Evolutionary conservation across 2,329 filamentous ascomycete species (phyloP), one percentile per base, ranked within the genome.

Genomic region (Pseudogymnoascus sp.): DNA sequence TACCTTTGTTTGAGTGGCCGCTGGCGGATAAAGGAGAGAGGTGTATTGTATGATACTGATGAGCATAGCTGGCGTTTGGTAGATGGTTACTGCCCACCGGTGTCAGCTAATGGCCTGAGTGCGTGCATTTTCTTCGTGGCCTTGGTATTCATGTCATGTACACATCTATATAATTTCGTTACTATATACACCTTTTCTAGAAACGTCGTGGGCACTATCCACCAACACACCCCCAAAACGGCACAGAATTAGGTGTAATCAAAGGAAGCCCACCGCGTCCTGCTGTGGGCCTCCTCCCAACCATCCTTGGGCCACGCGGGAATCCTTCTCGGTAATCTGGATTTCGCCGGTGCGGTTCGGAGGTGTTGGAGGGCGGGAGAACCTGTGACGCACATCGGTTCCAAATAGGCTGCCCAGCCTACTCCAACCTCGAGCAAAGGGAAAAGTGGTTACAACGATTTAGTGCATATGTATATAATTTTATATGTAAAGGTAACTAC

Each of bases 61-160:
- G 49, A 56, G 49, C 49, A 56, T 56, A 56, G 28, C 25, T 56
- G 28, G 49, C 49, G 49, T 56, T 56, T 56, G 49, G 28, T 56
- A 56, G 49, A 56, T 56, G 25, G 46, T n/a, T 56, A 56, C 16
- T 34, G 28, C 28, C 28, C 49, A 34, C 9, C 8, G 8, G 28
- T 12, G 28, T 31, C 49, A 36, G 49, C 28, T 36, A 36, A 21
- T 5, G 28, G 16, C 49, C 28, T 34, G 49, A n/a, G 49, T 34
- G 49, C n/a, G n/a, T 56, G 49, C 8, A 56, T 31, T 53, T 31
- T 46, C 21, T 46, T 31, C 25, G 46, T 53, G 3, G 25, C 8
- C 8, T 53, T 53, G 46, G 46, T 31, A 56, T 56, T 56, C 25
- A 34, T 36, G 28, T 14, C 28, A 8, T 56, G 28, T 56, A 34